A percentile compares a stretch with the other conserved stretches of the same genome.
Evolutionary conservation across 2,329 filamentous ascomycete genomes (phyloP).

Genomic region (Sclerotinia glacialis): DNA sequence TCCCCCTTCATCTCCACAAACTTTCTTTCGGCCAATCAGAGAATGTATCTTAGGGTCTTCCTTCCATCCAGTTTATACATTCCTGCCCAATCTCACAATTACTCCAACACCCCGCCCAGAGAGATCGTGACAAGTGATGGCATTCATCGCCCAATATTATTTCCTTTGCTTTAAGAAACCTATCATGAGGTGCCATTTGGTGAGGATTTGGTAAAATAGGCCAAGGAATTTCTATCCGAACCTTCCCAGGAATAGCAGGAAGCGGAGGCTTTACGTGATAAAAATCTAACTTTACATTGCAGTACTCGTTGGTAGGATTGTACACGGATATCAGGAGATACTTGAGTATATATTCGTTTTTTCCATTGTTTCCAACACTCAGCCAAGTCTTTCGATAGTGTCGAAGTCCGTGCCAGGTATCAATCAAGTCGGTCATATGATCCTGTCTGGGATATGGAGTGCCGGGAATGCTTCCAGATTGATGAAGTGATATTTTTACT

Average conservation of each 20-base stretch:
- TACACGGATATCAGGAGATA: background rate
- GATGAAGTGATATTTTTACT: too few relatives aligned
- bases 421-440: background rate
- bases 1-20: too few relatives aligned
- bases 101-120: background rate
- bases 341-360: background rate
- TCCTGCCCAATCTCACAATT: background rate
- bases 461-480: too few relatives aligned
- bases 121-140: accelerated
- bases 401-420: background rate
- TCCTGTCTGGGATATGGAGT: too few relatives aligned
- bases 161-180: background rate
- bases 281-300: background rate
- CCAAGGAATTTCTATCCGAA: background rate
- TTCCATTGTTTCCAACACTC: background rate
- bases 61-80: background rate
- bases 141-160: background rate
- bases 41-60: background rate
- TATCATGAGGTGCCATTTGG: background rate
- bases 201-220: background rate
- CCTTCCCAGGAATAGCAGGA: background rate
- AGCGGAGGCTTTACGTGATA: background rate
- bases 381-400: background rate
- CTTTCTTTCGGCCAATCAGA: background rate
- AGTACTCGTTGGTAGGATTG: background rate